Conservation (phyloP, 2,329 filamentous ascomycete species). For the Fusarium sp. region DNA sequence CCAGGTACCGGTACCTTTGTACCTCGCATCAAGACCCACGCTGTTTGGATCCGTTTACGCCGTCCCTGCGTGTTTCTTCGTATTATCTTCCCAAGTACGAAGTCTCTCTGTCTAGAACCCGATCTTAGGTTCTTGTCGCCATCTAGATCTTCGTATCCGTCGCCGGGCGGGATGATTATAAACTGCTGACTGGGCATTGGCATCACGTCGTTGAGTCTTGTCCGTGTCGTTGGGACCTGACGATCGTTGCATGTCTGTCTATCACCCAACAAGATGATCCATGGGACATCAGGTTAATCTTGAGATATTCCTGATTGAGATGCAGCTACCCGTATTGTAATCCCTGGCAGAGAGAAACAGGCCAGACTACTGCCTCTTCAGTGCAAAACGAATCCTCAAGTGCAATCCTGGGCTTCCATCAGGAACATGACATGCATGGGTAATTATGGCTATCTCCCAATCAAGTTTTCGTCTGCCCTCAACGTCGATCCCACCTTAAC, state of each 20-base stretch:
- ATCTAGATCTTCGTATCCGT: conserved; percentile 36
- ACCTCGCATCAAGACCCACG: conserved; percentile 45
- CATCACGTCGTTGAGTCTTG: conserved; percentile 7
- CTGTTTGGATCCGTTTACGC: conserved; percentile 39
- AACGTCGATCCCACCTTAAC: conserved; percentile 34
- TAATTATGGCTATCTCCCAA: conserved; percentile 40
- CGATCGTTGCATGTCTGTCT: conserved; percentile 22
- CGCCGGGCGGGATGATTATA: conserved; percentile 18
- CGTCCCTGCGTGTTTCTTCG: conserved; percentile 46
- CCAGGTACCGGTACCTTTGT: conserved; percentile 44
- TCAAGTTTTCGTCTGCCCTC: conserved; percentile 40
- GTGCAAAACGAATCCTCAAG: not conserved
- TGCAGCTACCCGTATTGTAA: conserved; percentile 1
- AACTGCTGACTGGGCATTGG: conserved; percentile 25
- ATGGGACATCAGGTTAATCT: conserved; percentile 3
- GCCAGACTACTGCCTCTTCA: not conserved
- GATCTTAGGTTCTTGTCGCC: conserved; percentile 29
- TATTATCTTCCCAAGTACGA: conserved; percentile 38
- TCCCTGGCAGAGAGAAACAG: not conserved
- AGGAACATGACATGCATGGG: conserved; percentile 26
- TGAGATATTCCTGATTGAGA: not conserved
- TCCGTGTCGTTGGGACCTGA: conserved; percentile 25
- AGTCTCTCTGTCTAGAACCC: conserved; percentile 23
- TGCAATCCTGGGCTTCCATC: conserved; percentile 16
- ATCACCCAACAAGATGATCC: conserved; percentile 22